Base-by-base conservation (phyloP, 225 moss, liverwort and hornwort species). In the Pleurozium schreberi region DNA sequence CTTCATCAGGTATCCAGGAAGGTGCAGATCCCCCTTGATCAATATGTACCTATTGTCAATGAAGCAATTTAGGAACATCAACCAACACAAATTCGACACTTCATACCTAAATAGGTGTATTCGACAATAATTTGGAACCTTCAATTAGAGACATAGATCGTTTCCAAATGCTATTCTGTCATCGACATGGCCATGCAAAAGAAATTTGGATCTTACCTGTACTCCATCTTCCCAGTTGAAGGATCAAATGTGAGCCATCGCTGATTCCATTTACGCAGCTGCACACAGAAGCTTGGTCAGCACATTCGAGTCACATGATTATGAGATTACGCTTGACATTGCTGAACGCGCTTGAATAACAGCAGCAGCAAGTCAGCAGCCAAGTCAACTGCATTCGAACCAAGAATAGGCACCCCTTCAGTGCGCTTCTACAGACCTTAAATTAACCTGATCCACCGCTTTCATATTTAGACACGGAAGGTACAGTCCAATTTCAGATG, bases 261-360 rank as follows among this genome's bases (percentile, higher is more conserved):
- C 87, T 96, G 98, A 92, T 97, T 99, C 98, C 98, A 99, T 92
- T 96, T 96, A 63, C 98, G 96, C 70, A 96, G 92, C 98, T 99
- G 96, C 91, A 91, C 88, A 82, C 83, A 80, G n/a, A 87, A 62
- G 31, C 74, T 88, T 69, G 8, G 84, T 93, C 89, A 93, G 92
- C 49, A 89, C 60, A 90, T 86, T 79, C 62, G 33, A 89, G 84
- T 80, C 53, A 76, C 76, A 57, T 40, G 34, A 20, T 61, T 80
- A 16, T 84, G 71, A 74, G 6, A 82, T 65, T 64, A 36, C 5
- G 36, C 36, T 82, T 63, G 49, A 70, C 85, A 81, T 66, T 47
- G 55, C 22, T 80, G 75, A 80, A 80, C 28, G 42, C n/a, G 60
- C 47, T 85, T 74, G 66, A 87, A 50, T 52, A 80, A 87, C 61